Conservation (phyloP, 306 rosid genomes). For the Casuarina equisetifolia region DNA sequence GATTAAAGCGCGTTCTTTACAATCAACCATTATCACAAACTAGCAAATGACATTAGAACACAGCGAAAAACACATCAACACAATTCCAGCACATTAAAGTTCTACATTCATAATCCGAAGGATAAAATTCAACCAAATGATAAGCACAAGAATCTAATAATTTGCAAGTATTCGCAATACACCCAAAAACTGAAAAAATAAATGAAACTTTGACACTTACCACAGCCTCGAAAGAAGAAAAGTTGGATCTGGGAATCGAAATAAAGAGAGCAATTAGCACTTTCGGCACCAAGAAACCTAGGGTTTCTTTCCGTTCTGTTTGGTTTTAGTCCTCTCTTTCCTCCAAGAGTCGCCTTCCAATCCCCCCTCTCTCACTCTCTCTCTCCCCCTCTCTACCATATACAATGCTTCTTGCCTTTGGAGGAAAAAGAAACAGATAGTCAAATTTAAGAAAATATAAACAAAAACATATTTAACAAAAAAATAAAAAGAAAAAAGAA, state of each 20-base stretch:
- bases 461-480: background rate
- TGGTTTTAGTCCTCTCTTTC: conserved; percentile 5
- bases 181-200: background rate
- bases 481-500: conserved; percentile 12
- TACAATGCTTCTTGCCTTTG: conserved; percentile 34
- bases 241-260: conserved; percentile 28
- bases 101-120: background rate
- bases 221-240: conserved; percentile 5
- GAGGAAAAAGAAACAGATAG: conserved; percentile 22
- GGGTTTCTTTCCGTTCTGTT: conserved; percentile 38
- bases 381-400: conserved; percentile 26
- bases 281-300: conserved; percentile 37
- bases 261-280: background rate
- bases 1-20: conserved; percentile 9
- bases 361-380: conserved; percentile 21
- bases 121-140: background rate
- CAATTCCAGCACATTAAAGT: background rate
- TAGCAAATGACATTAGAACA: conserved; percentile 23
- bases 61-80: conserved; percentile 8
- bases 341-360: conserved; percentile 33
- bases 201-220: conserved; percentile 7
- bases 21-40: conserved; percentile 23
- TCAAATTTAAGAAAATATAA: background rate
- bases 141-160: background rate
- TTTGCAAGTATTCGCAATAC: conserved; percentile 17